Base-by-base conservation (phyloP, 108 stramenopile species). In the Schizochytrium sp. region DNA sequence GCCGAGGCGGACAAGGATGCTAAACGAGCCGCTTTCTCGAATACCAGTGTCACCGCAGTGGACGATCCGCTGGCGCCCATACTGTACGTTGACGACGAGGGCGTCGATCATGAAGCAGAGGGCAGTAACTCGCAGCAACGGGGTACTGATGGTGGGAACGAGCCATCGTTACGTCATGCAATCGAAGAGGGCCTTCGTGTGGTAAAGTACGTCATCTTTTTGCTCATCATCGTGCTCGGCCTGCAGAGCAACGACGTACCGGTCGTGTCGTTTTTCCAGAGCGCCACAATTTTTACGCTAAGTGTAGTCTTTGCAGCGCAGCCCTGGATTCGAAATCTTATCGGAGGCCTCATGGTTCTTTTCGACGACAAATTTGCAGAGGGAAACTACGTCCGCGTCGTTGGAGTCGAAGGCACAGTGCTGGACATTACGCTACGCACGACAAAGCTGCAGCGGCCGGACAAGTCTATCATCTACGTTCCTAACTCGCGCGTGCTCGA, bases 231-330 rank as follows among this genome's bases (percentile, higher is more conserved):
- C 5, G 28, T 83, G 8, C 76, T 83, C 48, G 76, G 48, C n/a
- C 28, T 83, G 76, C 76, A 83, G 28, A 83, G 76, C 51, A 83
- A 83, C 76, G 51, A 83, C 28, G 76, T 83, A 2, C 76, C 76
- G 10, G 76, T 83, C 43, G 76, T 83, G 8, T 83, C 76, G n/a
- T 83, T 83, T 45, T 83, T 83, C 51, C 45, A 83, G 28, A 83
- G 51, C 51, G 76, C 48, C 23, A 83, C 76, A 1, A 47, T 83
- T 47, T 83, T 83, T 23, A 83, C 76, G 8, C 76, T 83, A 18
- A 45, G 43, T 53, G 4, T 83, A 12, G 76, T 83, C 28, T 83
- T 83, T 53, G 76, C 76, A 6, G 76, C 76, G n/a, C 76, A 83
- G 51, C 76, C 76, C 19, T 83, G 76, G 76, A 83, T 83, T 16